Conservation (phyloP, 2,329 filamentous ascomycete species). For the Aspergillus terreus region DNA sequence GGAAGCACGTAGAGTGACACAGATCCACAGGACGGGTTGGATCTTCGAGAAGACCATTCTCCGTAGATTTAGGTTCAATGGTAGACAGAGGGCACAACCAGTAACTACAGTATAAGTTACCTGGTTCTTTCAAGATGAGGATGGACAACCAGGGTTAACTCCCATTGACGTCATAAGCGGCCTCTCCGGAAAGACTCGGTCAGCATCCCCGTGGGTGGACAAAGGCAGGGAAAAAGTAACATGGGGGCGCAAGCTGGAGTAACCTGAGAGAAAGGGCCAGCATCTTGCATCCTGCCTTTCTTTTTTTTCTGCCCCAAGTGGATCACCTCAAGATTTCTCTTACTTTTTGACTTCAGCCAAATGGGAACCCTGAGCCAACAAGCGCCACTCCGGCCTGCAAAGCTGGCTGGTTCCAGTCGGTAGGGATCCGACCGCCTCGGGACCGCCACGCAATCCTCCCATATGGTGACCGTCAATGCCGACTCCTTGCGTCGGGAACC, state of each 20-base stretch:
- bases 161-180: constrained; percentile 22
- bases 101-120: no score
- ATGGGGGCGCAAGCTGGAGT: neutral
- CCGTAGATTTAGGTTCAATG: neutral
- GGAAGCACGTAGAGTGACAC: no score
- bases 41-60: neutral
- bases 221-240: neutral
- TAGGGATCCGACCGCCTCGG: constrained; percentile 13
- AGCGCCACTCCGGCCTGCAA: neutral
- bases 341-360: neutral
- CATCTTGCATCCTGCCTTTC: neutral
- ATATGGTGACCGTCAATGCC: constrained; percentile 13
- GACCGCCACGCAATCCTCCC: constrained; percentile 5
- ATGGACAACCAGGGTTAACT: neutral
- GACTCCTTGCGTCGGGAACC: constrained; percentile 26
- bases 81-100: neutral
- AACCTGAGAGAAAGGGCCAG: neutral
- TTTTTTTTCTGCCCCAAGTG: neutral
- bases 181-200: constrained; percentile 4
- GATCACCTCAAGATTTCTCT: neutral
- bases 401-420: neutral
- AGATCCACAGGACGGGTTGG: no score
- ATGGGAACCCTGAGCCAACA: neutral
- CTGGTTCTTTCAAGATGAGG: no score
- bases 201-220: constrained; percentile 3